phyloP scores from a whole-genome alignment of 2,329 filamentous ascomycete species.

The Nothophaeocryptopus gaeumannii region DNA sequence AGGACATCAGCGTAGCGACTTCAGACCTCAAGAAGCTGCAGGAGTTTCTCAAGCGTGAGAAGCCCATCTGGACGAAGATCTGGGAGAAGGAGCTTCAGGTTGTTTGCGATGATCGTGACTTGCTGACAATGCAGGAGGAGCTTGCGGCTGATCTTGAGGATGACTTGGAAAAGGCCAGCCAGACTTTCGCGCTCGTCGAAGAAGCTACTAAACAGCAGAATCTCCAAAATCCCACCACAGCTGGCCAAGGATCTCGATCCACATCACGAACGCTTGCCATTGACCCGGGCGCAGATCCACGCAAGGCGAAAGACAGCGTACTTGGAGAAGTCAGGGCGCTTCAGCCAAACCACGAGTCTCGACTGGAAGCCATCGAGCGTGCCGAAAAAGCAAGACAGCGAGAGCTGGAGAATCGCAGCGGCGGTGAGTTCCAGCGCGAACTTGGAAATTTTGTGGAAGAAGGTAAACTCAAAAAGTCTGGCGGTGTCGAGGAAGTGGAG shows the following conservation, averaged over 20 bases:
- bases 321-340: slow-evolving; percentile 90
- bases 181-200: slow-evolving; percentile 93
- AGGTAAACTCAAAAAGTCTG: slow-evolving; percentile 91
- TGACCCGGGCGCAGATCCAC: slow-evolving; percentile 63
- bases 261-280: slow-evolving; percentile 33
- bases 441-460: slow-evolving; percentile 81
- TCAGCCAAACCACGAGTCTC: slow-evolving; percentile 88
- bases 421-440: slow-evolving; percentile 80
- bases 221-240: slow-evolving; percentile 58
- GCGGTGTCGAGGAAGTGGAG: slow-evolving; percentile 91
- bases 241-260: slow-evolving; percentile 35
- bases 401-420: slow-evolving; percentile 73
- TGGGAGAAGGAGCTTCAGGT: slow-evolving; percentile 98
- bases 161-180: slow-evolving; percentile 88
- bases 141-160: slow-evolving; percentile 88
- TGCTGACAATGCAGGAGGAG: slow-evolving; percentile 94
- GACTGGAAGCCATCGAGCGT: slow-evolving; percentile 94
- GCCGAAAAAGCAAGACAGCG: slow-evolving; percentile 88
- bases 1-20: slow-evolving; percentile 77
- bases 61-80: slow-evolving; percentile 97
- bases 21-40: slow-evolving; percentile 92
- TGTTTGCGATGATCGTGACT: slow-evolving; percentile 91
- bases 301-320: slow-evolving; percentile 83
- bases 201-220: slow-evolving; percentile 97
- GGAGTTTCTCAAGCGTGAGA: slow-evolving; percentile 85